Conservation (phyloP, 495 filamentous ascomycete genomes). For the Neohortaea acidophila region DNA sequence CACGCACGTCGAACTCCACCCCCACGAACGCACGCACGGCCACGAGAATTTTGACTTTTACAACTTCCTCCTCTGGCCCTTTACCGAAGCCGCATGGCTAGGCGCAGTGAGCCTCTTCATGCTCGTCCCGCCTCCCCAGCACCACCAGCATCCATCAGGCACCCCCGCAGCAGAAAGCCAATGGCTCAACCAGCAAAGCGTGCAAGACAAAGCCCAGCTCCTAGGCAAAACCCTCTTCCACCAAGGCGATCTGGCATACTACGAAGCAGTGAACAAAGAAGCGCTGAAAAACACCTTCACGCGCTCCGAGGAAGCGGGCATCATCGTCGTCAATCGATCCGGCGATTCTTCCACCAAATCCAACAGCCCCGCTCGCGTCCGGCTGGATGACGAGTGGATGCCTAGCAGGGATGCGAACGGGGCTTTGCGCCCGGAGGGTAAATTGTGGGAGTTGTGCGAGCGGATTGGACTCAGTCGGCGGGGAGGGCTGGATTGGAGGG, state of each 20-base stretch:
- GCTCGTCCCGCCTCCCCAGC: constrained; percentile 54
- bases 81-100: constrained; percentile 86
- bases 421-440: constrained; percentile 49
- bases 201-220: constrained; percentile 70
- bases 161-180: constrained; percentile 14
- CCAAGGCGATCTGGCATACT: constrained; percentile 90
- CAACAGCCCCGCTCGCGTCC: constrained; percentile 42
- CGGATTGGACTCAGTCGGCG: constrained; percentile 64
- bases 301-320: constrained; percentile 80
- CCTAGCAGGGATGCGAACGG: constrained; percentile 52
- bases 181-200: constrained; percentile 64
- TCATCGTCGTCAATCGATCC: constrained; percentile 41
- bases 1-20: constrained; percentile 53
- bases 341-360: constrained; percentile 41
- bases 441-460: constrained; percentile 81
- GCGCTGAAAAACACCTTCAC: constrained; percentile 84
- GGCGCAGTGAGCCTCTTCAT: constrained; percentile 75
- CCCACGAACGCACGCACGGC: constrained; percentile 56
- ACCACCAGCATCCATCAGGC: constrained; percentile 27
- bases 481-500: constrained; percentile 88
- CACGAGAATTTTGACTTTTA: constrained; percentile 96
- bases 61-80: constrained; percentile 95
- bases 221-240: constrained; percentile 95
- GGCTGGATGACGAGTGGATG: constrained; percentile 63
- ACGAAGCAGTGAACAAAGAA: constrained; percentile 96